Conservation (phyloP, 2,329 filamentous ascomycete species). For the Aureobasidium uvarum region DNA sequence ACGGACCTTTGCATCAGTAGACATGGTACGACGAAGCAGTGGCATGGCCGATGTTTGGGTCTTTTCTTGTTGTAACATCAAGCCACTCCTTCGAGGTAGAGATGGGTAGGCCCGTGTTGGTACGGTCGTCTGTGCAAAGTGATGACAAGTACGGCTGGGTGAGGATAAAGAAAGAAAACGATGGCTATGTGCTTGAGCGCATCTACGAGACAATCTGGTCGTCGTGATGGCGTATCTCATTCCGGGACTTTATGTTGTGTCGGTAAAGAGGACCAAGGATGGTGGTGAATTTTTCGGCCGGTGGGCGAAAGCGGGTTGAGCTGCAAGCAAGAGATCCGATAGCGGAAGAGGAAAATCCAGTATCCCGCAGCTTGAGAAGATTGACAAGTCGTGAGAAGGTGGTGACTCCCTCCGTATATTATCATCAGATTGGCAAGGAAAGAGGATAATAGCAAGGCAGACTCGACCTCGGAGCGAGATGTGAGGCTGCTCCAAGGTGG, state of each 20-base stretch:
- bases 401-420: too few relatives aligned
- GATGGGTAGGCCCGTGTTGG: background rate
- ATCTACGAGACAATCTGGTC: background rate
- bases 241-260: background rate
- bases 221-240: background rate
- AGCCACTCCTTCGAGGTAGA: background rate
- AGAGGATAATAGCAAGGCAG: background rate
- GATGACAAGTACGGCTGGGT: background rate
- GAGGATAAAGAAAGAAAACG: too few relatives aligned
- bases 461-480: background rate
- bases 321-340: constrained; percentile 13
- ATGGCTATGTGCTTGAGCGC: background rate
- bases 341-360: too few relatives aligned
- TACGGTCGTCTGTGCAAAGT: background rate
- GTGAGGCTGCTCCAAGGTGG: background rate
- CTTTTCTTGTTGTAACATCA: constrained; percentile 7
- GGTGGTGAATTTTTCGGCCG: constrained; percentile 13
- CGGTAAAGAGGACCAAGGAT: constrained; percentile 1
- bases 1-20: background rate
- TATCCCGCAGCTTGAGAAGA: too few relatives aligned
- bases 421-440: background rate
- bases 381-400: too few relatives aligned
- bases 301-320: constrained; percentile 19
- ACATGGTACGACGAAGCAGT: background rate
- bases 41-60: background rate